Evolutionary conservation across 805 yeast species (phyloP).

Genomic region (Cyberlindnera mrakii): DNA sequence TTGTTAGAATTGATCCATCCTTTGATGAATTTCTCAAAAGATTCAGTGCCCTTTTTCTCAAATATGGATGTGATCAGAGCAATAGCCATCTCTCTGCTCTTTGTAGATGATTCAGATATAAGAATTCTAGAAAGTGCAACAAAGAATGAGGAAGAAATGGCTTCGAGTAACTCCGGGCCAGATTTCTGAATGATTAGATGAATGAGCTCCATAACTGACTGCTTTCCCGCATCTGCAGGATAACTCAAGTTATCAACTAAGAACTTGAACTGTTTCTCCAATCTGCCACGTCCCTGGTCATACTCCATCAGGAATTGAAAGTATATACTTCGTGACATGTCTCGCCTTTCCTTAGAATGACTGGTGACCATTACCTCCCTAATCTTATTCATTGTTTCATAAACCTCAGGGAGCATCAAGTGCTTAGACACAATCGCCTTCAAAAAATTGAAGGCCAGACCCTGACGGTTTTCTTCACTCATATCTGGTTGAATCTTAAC

Average conservation of each 20-base stretch:
- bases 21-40: conserved; percentile 30
- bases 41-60: conserved; percentile 35
- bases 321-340: conserved; percentile 75
- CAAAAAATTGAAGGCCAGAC: conserved; percentile 79
- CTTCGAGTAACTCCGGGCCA: conserved; percentile 49
- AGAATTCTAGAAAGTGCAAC: conserved; percentile 74
- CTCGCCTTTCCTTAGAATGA: conserved; percentile 76
- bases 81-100: conserved; percentile 81
- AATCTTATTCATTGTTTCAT: conserved; percentile 79
- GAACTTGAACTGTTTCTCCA: conserved; percentile 77
- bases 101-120: conserved; percentile 69
- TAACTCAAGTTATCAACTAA: conserved; percentile 77
- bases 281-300: conserved; percentile 83
- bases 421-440: conserved; percentile 72
- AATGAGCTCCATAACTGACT: conserved; percentile 84
- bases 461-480: conserved; percentile 84
- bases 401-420: conserved; percentile 77
- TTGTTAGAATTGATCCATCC: conserved; percentile 61
- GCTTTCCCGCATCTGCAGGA: conserved; percentile 81
- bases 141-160: conserved; percentile 70
- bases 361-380: conserved; percentile 85
- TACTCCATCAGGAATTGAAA: conserved; percentile 87
- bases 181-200: conserved; percentile 65
- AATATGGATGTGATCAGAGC: conserved; percentile 52
- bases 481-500: conserved; percentile 76